Conservation (phyloP, 2,329 filamentous ascomycete genomes). For the Stachybotrys echinatus region DNA sequence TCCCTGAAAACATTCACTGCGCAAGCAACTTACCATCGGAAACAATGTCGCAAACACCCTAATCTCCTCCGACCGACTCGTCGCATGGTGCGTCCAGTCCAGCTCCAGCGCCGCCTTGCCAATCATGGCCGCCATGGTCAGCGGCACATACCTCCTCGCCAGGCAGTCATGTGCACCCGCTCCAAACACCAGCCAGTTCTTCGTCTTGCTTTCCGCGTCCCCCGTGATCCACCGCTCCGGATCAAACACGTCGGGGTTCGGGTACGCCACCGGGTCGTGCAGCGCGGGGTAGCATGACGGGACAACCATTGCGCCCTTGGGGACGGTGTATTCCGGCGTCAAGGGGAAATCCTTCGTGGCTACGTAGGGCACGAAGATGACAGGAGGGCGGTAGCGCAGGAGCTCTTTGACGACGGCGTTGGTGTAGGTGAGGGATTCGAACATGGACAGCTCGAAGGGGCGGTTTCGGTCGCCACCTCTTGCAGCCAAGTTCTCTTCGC, state of each 20-base stretch:
- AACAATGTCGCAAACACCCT: constrained; percentile 44
- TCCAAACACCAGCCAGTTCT: constrained; percentile 51
- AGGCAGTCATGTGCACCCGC: constrained; percentile 45
- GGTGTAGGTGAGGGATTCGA: constrained; percentile 45
- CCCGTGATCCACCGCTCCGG: constrained; percentile 48
- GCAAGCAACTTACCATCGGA: constrained; percentile 33
- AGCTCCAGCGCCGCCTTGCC: constrained; percentile 45
- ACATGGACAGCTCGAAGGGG: constrained; percentile 37
- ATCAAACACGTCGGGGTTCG: constrained; percentile 39
- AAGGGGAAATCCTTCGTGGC: constrained; percentile 42
- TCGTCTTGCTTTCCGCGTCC: constrained; percentile 42
- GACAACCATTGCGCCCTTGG: constrained; percentile 43
- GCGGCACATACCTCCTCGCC: constrained; percentile 41
- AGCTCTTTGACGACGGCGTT: constrained; percentile 48
- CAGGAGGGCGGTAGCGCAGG: constrained; percentile 44
- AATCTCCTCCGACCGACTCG: constrained; percentile 42
- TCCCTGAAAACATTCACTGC: not conserved
- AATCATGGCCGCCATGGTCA: constrained; percentile 47
- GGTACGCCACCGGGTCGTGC: constrained; percentile 42
- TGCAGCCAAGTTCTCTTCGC: constrained; percentile 40
- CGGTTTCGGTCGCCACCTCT: constrained; percentile 34
- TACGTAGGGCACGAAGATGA: constrained; percentile 49
- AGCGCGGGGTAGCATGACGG: constrained; percentile 47
- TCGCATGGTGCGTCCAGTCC: constrained; percentile 45
- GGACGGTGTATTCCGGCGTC: constrained; percentile 40